Base-by-base conservation (phyloP, 139 green algal genomes). In the Trebouxia sp. region DNA sequence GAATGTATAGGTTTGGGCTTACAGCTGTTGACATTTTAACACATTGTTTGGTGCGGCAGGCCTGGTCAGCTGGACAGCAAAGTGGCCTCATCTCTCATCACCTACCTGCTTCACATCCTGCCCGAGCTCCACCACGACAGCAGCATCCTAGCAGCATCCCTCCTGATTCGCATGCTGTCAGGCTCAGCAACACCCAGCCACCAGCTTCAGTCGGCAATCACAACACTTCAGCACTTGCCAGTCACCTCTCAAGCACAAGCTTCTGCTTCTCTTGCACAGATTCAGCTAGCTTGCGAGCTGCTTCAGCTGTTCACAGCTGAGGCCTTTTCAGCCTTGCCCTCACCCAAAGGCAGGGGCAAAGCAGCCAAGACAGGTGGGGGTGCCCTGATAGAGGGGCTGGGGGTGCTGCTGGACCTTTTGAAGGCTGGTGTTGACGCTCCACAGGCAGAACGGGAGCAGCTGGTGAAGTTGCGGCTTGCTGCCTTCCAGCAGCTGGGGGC, bases 281-380 rank as follows among this genome's bases (percentile, higher is more conserved):
- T 56, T 22, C 41, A n/a, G 69, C 41, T 77, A 28, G 41, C 69
- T 17, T 77, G 41, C 6, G 26, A 77, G 41, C 24, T 41, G 24
- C 69, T 56, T 2, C 24, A 55, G 24, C 24, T 56, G 24, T 72
- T 72, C 62, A 72, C 62, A 45, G 32, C 32, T 72, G 62, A 72
- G 32, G 62, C 62, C 12, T 72, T 72, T 24, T 35, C 42, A 22
- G 35, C 62, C 43, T 11, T 72, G 62, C 35, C 47, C 20, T 26
- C 47, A 26, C 47, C 62, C 9, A 72, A 72, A 43, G 35, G 62
- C 62, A 72, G 1, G 9, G 35, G 62, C 62, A 45, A 42, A 14
- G 62, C 62, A 43, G 69, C 69, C 11, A 53, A 77, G 24, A 41
- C 17, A 32, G 69, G 39, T 26, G 41, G 4, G 2, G 24, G 39